A percentile compares a stretch with the other conserved stretches of the same genome.
Evolutionary conservation across 768 basidiomycete species (phyloP).

Genomic region (Hirschioporus abietinus): DNA sequence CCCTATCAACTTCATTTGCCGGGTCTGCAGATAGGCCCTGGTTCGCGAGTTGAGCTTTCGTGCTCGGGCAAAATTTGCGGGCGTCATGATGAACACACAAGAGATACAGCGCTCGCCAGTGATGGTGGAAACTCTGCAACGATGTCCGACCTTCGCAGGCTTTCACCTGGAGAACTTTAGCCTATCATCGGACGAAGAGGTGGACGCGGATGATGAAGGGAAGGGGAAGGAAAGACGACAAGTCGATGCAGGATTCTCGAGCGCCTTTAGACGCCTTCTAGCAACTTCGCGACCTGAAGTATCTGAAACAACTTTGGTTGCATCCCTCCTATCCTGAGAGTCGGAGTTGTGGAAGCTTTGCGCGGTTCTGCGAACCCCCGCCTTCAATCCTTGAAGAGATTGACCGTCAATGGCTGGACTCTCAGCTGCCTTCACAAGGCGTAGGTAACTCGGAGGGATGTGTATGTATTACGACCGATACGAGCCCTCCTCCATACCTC

Average conservation of each 20-base stretch:
- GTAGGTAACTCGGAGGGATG: background rate
- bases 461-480: no score
- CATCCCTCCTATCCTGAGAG: background rate
- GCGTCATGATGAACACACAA: background rate
- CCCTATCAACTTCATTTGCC: background rate
- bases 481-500: no score
- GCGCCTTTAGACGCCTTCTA: background rate
- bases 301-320: background rate
- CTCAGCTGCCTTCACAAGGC: background rate
- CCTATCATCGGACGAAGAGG: background rate
- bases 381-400: background rate
- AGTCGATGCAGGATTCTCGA: background rate
- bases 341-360: background rate
- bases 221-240: background rate
- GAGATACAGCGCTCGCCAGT: background rate
- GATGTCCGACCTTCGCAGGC: background rate
- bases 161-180: background rate
- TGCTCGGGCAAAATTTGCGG: background rate
- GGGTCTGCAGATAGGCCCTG: background rate
- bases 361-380: background rate
- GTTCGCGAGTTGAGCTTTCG: background rate
- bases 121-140: background rate
- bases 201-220: background rate
- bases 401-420: background rate
- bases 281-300: background rate